Base-by-base conservation (phyloP, 345 rosid genomes). In the Rhizophora apiculata region DNA sequence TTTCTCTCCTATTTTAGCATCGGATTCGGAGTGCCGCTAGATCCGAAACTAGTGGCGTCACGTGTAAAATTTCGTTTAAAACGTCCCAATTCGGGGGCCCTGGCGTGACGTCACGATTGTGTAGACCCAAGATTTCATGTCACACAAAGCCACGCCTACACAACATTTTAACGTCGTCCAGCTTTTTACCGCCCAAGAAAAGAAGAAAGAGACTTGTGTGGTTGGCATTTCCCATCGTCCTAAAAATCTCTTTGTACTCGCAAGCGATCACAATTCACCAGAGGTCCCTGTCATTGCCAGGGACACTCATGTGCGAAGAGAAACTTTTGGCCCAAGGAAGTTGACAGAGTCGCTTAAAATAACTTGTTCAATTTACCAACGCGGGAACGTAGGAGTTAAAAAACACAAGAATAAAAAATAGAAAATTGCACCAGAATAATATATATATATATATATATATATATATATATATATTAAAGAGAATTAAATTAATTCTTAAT, bases 121-220 rank as follows among this genome's bases (percentile, higher is more conserved):
- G 20, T 15, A 29, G 18, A 64, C 58, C 46, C 34, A 34, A 29
- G 21, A 75, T 67, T 55, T 69, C 62, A 60, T 55, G 16, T 54
- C 36, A 22, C 66, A 43, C 78, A 24, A 71, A 66, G 70, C 64
- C 54, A 69, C 0, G 8, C 24, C 36, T 34, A 34, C 36, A 0
- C 8, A 7, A 6, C 8, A 34, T 8, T 34, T 34, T 34, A 55
- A 57, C 49, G 21, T 60, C 61, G 49, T 53, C 51, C 24, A 75
- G 64, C 20, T 55, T 66, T 70, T 64, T 59, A 76, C 37, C 84
- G 77, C 78, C 81, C 70, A 66, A 65, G 46, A 68, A 63, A 63
- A 58, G 84, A 81, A 78, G 84, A 81, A 76, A 84, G 59, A 20
- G 87, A 85, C 85, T 74, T 87, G 22, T 78, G 84, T 67, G 88